Conservation (phyloP, 2,329 filamentous ascomycete genomes). For the Ciborinia camelliae region DNA sequence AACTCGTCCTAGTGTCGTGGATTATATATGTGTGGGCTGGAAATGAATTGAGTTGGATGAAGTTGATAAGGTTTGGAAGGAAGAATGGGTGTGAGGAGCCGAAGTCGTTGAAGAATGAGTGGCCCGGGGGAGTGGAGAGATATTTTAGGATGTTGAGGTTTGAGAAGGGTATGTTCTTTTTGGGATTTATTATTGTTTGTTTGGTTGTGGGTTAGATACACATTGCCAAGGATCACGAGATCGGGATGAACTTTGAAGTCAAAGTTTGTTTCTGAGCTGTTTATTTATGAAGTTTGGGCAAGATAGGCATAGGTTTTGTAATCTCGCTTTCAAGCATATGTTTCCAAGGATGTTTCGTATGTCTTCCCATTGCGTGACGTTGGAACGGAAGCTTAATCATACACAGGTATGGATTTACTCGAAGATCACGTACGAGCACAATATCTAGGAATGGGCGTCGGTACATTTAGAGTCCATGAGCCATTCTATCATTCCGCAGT, state of each 20-base stretch:
- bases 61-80: neutral
- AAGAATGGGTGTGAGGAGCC: neutral
- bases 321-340: neutral
- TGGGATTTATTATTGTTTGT: neutral
- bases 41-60: neutral
- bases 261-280: neutral
- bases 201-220: too few species aligned
- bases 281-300: too few species aligned
- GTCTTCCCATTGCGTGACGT: neutral
- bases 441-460: constrained; percentile 18
- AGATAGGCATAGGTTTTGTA: too few species aligned
- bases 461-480: constrained; percentile 23
- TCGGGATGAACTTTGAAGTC: neutral
- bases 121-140: neutral
- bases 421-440: constrained; percentile 26
- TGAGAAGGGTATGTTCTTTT: neutral
- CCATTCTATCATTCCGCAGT: constrained; percentile 39
- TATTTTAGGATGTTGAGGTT: neutral
- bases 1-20: neutral
- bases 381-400: constrained; percentile 15
- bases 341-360: too few species aligned
- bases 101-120: neutral
- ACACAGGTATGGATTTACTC: constrained; percentile 28
- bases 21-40: neutral
- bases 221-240: too few species aligned